Percentiles rank a stretch among this genome's conserved stretches.
Conservation (phyloP, 768 basidiomycete genomes). For the Psilocybe azurescens region DNA sequence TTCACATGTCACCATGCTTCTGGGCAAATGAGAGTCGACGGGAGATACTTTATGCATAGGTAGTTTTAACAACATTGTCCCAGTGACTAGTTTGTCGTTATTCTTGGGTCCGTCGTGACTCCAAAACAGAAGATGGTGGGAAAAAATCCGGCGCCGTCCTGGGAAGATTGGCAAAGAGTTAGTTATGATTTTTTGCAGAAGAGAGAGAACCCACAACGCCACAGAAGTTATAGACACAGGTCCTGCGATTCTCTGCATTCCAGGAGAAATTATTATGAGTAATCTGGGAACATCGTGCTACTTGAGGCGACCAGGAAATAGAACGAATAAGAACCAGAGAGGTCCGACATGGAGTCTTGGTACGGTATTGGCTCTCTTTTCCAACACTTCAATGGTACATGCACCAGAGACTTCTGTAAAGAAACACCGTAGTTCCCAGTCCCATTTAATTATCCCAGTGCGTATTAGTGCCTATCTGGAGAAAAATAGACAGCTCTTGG, state of each 20-base stretch:
- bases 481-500: neutral
- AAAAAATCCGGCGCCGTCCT: neutral
- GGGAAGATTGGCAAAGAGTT: conserved; percentile 2
- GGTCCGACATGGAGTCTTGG: neutral
- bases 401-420: neutral
- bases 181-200: conserved; percentile 6
- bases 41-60: conserved; percentile 9
- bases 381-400: neutral
- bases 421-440: neutral
- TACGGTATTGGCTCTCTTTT: neutral
- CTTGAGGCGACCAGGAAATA: neutral
- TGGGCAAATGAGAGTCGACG: conserved; percentile 8
- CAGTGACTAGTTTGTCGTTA: conserved; percentile 10
- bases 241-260: neutral
- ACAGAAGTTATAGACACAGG: conserved; percentile 7
- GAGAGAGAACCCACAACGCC: conserved; percentile 10
- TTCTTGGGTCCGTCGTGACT: neutral
- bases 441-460: neutral
- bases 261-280: neutral
- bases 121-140: conserved; percentile 2
- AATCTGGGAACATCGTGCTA: conserved; percentile 8
- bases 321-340: conserved; percentile 3
- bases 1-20: conserved; percentile 9
- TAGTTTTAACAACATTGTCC: conserved; percentile 5
- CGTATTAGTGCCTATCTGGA: neutral